Evolutionary conservation across 2,329 filamentous ascomycete genomes (phyloP).

Genomic region (Fonsecaea nubica): DNA sequence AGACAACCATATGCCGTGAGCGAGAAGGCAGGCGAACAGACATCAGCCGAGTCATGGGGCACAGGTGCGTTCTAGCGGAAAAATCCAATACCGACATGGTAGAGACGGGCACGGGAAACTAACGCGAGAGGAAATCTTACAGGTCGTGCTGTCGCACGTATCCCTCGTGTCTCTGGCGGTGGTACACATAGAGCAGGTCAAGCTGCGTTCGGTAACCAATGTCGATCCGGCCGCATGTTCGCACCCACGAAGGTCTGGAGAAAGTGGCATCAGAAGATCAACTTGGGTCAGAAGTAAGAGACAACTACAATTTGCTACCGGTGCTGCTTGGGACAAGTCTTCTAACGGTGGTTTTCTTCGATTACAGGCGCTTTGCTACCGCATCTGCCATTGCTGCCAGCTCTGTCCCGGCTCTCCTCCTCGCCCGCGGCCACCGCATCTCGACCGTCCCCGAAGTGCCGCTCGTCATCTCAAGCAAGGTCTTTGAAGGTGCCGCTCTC

Average conservation of each 20-base stretch:
- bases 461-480: constrained; percentile 89
- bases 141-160: constrained; percentile 99
- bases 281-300: constrained; percentile 91
- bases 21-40: constrained; percentile 99
- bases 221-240: constrained; percentile 99
- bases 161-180: constrained; percentile 99
- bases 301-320: not conserved
- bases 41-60: constrained; percentile 99
- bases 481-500: constrained; percentile 79
- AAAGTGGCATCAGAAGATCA: constrained; percentile 99
- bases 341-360: constrained; percentile 31
- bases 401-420: constrained; percentile 89
- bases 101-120: constrained; percentile 24
- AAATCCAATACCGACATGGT: constrained; percentile 16
- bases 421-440: constrained; percentile 97
- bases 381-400: constrained; percentile 97
- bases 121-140: constrained; percentile 27
- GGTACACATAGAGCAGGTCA: constrained; percentile 99
- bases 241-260: constrained; percentile 99
- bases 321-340: constrained; percentile 28
- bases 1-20: constrained; percentile 99
- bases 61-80: constrained; percentile 74
- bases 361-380: constrained; percentile 85
- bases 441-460: constrained; percentile 92
- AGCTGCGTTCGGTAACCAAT: constrained; percentile 99